These are phyloP conservation scores for Thymus mandschuricus DNA, from an alignment of 257 asterid species.

Conservation along the genomic window DNA sequence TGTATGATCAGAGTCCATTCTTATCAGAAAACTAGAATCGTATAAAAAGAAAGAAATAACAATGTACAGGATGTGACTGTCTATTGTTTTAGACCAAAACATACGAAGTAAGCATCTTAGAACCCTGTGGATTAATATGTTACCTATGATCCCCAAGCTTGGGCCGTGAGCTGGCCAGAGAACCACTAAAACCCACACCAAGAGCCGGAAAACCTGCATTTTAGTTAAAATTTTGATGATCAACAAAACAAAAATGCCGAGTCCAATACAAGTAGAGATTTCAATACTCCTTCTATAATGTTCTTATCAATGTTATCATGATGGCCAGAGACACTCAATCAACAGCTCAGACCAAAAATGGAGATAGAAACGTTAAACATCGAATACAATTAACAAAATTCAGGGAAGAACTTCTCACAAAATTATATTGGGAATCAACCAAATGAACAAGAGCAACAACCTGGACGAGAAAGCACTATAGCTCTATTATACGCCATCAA, in stretches of 20 bases:
- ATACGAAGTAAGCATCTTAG: not conserved
- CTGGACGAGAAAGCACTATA: slow-evolving; percentile 79
- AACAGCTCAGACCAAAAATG: slow-evolving; percentile 2
- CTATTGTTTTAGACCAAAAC: slow-evolving; percentile 14
- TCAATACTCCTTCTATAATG: not conserved
- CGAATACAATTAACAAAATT: not conserved
- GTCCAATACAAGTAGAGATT: slow-evolving; percentile 5
- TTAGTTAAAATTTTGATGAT: slow-evolving; percentile 22
- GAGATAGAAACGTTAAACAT: not conserved
- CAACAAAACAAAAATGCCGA: slow-evolving; percentile 18
- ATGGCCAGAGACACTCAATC: not conserved
- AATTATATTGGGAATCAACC: not conserved
- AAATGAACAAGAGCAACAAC: slow-evolving; percentile 29
- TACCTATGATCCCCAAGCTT: slow-evolving; percentile 95
- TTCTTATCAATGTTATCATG: not conserved
- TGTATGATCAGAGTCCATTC: slow-evolving; percentile 20
- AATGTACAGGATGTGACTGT: not conserved
- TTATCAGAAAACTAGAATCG: slow-evolving; percentile 14
- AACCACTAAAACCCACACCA: slow-evolving; percentile 92
- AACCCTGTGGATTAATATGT: slow-evolving; percentile 10
- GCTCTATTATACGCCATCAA: slow-evolving; percentile 92
- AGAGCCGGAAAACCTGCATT: slow-evolving; percentile 68
- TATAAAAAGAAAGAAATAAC: not conserved
- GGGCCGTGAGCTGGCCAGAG: slow-evolving; percentile 73
- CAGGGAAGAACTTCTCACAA: not conserved